These are phyloP conservation scores for Lavandula angustifolia DNA, from an alignment of 257 asterid species.

Conservation along the genomic window DNA sequence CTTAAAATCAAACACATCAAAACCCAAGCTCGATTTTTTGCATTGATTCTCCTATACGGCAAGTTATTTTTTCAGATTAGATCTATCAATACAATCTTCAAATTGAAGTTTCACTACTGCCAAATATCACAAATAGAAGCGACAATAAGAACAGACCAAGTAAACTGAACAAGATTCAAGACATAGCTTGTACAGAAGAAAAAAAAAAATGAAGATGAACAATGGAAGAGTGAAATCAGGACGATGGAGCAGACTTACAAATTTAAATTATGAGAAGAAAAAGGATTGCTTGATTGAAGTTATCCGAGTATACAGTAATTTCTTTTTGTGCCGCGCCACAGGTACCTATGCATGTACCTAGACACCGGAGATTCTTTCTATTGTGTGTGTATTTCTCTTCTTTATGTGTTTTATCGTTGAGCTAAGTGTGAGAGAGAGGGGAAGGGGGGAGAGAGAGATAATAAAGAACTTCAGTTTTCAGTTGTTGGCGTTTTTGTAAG, in stretches of 20 bases:
- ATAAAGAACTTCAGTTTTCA: constrained; percentile 24
- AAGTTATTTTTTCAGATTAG: constrained; percentile 38
- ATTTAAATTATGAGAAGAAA: constrained; percentile 27
- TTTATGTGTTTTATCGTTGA: constrained; percentile 25
- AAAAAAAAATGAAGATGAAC: not conserved
- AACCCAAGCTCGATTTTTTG: constrained; percentile 44
- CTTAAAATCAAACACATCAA: constrained; percentile 37
- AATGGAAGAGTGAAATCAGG: constrained; percentile 7
- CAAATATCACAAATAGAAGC: constrained; percentile 23
- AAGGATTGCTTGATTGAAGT: constrained; percentile 33
- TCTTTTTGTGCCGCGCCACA: constrained; percentile 35
- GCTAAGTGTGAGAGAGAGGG: constrained; percentile 21
- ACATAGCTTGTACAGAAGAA: not conserved
- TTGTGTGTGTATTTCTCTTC: not conserved
- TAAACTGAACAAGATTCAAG: constrained; percentile 26
- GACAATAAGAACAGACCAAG: not conserved
- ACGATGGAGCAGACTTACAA: constrained; percentile 38
- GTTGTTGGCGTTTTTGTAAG: constrained; percentile 32
- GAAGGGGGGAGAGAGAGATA: constrained; percentile 10
- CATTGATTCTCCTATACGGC: constrained; percentile 37
- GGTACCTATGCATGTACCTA: constrained; percentile 33
- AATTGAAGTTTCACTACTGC: constrained; percentile 20
- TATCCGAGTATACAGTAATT: constrained; percentile 26
- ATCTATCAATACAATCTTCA: constrained; percentile 47
- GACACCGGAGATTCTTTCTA: not conserved